phyloP scores from a whole-genome alignment of 176 grass and related monocot species.

The Miscanthus lutarioriparius region DNA sequence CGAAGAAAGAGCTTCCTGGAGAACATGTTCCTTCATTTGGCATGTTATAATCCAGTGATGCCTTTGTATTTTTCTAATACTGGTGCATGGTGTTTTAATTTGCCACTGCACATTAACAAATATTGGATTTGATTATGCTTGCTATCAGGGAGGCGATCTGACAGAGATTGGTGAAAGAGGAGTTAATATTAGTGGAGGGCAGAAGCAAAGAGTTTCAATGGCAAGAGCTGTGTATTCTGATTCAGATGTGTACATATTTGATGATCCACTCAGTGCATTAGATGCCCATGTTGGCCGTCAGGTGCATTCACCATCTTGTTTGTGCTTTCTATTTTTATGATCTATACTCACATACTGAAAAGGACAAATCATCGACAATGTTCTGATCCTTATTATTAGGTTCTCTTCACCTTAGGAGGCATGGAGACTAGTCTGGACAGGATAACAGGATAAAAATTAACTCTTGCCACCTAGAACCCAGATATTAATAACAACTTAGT shows the following conservation, averaged over 20 bases:
- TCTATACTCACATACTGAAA: background rate
- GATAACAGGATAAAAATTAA: background rate
- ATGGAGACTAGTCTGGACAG: background rate
- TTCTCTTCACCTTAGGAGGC: background rate
- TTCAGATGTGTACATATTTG: slow-evolving; percentile 98
- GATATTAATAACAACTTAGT: background rate
- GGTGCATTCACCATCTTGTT: slow-evolving; percentile 40
- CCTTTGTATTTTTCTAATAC: background rate
- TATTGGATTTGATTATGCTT: slow-evolving; percentile 32
- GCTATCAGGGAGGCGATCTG: slow-evolving; percentile 85
- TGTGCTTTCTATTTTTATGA: slow-evolving; percentile 23
- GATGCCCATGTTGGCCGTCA: slow-evolving; percentile 99
- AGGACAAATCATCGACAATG: background rate
- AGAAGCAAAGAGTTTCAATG: slow-evolving; percentile 99
- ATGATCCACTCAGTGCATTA: slow-evolving; percentile 97
- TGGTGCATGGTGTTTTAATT: slow-evolving; percentile 1
- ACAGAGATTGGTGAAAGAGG: slow-evolving; percentile 99
- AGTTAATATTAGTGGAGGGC: slow-evolving; percentile 97
- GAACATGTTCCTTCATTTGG: background rate
- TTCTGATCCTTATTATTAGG: slow-evolving; percentile 9
- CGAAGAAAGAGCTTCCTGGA: background rate
- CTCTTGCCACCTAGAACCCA: background rate
- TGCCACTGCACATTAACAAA: background rate
- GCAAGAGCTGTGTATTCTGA: slow-evolving; percentile 98
- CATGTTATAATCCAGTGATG: background rate